Percentiles rank a stretch among this genome's conserved stretches.
These are phyloP conservation scores for Phytopythium boreale DNA, from an alignment of 352 stramenopile genomes.

Conservation along the genomic window DNA sequence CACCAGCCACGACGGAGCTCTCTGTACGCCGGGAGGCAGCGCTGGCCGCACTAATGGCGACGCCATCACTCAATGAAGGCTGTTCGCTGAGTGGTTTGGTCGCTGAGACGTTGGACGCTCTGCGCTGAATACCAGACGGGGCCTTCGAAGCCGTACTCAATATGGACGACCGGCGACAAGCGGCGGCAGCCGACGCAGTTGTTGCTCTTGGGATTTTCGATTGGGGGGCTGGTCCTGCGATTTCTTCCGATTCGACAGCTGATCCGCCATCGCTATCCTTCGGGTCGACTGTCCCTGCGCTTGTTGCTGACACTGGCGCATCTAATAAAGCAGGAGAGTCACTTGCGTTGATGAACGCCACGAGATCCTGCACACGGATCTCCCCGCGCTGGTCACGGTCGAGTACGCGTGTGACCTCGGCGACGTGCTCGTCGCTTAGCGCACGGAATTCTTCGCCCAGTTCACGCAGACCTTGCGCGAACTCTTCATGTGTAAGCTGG, in stretches of 20 bases:
- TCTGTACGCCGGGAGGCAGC: not conserved
- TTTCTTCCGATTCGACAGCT: not conserved
- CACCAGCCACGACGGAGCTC: not conserved
- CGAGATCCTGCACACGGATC: conserved; percentile 42
- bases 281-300: not conserved
- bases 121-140: not conserved
- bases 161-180: not conserved
- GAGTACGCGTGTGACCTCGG: conserved; percentile 30
- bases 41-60: not conserved
- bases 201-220: not conserved
- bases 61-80: not conserved
- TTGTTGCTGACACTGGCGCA: not conserved
- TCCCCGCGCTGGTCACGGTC: conserved; percentile 25
- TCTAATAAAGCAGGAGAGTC: not conserved
- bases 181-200: not conserved
- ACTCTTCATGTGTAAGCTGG: conserved; percentile 51
- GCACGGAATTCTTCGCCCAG: conserved; percentile 36
- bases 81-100: not conserved
- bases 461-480: conserved; percentile 36
- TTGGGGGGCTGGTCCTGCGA: not conserved
- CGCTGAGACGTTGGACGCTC: not conserved
- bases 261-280: not conserved
- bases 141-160: not conserved
- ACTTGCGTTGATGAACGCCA: conserved; percentile 18
- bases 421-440: conserved; percentile 27